These are phyloP conservation scores for Phytopythium kandeliae DNA, from an alignment of 352 stramenopile species.

Conservation along the genomic window DNA sequence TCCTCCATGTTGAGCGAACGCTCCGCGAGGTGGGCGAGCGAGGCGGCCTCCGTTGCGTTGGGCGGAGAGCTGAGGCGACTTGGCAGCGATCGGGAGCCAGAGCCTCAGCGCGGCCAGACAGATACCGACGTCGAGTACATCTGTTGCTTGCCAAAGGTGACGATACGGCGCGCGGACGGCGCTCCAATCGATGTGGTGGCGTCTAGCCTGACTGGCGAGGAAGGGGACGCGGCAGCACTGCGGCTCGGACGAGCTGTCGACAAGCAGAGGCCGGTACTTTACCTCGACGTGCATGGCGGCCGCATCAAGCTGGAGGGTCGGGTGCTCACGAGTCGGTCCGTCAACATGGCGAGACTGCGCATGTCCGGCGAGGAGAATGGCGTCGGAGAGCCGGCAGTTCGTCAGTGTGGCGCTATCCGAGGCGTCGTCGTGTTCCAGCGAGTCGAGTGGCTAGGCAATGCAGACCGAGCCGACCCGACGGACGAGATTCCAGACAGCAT, in stretches of 20 bases:
- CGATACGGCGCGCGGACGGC: not conserved
- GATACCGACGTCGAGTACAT: not conserved
- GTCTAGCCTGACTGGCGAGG: not conserved
- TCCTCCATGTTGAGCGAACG: not conserved
- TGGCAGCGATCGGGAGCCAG: not conserved
- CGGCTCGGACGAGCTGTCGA: not conserved
- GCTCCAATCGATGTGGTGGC: not conserved
- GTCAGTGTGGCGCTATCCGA: not conserved
- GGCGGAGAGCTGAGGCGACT: not conserved
- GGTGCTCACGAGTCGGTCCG: not conserved
- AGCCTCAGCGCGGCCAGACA: not conserved
- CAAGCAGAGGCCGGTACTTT: not conserved
- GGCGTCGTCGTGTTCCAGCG: not conserved
- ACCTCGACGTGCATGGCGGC: not conserved
- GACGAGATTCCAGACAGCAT: not conserved
- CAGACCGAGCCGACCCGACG: not conserved
- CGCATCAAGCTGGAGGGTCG: not conserved
- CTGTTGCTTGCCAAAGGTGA: slow-evolving; percentile 4
- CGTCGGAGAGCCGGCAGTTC: not conserved
- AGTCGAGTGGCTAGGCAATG: not conserved
- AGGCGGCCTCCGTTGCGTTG: not conserved
- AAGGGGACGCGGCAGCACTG: not conserved
- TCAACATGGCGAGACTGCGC: not conserved
- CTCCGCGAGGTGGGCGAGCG: not conserved
- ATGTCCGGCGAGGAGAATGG: not conserved